Percentiles rank a stretch among this genome's conserved stretches.
phyloP scores from a whole-genome alignment of 352 stramenopile genomes.

The Blastocystis sp. region DNA sequence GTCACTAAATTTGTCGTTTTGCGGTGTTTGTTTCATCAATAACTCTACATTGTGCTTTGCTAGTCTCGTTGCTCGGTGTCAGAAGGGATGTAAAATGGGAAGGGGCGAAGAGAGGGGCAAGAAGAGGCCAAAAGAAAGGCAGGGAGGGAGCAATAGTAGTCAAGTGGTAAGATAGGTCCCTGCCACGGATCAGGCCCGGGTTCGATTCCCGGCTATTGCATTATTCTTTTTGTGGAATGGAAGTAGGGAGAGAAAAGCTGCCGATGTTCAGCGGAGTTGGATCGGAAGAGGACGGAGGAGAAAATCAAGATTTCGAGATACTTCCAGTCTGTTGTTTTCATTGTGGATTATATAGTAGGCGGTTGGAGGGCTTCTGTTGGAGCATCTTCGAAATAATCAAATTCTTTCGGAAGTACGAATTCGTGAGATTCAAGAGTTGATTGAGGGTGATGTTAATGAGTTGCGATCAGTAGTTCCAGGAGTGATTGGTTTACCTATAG shows the following conservation, averaged over 20 bases:
- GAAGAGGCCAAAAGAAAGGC: not conserved
- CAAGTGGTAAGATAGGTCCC: constrained; percentile 61
- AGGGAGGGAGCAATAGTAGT: constrained; percentile 53
- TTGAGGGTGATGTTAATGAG: not conserved
- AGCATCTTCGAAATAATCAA: not conserved
- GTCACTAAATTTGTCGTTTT: not conserved
- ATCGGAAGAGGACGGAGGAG: not conserved
- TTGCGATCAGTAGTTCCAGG: not conserved
- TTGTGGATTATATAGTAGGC: not conserved
- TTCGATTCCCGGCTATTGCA: constrained; percentile 61
- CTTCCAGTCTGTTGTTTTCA: not conserved
- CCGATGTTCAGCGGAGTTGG: not conserved
- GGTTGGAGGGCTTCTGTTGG: not conserved
- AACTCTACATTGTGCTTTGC: not conserved
- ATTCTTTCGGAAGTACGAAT: not conserved
- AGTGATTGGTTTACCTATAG: not conserved
- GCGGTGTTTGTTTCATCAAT: not conserved
- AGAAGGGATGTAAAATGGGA: not conserved
- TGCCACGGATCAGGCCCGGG: constrained; percentile 60
- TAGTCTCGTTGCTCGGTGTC: not conserved
- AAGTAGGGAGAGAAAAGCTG: not conserved
- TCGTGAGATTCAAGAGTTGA: not conserved
- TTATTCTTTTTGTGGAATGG: not conserved
- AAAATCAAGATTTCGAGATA: not conserved
- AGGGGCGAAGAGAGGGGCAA: not conserved